These are phyloP conservation scores for Thymus mandschuricus DNA, from an alignment of 257 asterid genomes.

Conservation along the genomic window DNA sequence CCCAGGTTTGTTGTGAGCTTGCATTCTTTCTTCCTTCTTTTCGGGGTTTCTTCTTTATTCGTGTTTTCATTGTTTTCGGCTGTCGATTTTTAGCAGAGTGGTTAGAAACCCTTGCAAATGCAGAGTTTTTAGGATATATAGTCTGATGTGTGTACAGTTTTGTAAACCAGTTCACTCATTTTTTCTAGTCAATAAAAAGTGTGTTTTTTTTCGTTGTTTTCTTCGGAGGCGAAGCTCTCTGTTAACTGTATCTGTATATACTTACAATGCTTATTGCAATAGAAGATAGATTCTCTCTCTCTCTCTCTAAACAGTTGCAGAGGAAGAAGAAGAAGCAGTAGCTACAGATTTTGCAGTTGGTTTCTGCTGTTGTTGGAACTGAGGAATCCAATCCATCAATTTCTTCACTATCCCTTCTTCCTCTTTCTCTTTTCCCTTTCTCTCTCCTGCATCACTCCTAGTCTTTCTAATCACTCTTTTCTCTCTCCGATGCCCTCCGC, in stretches of 20 bases:
- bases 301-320: slow-evolving; percentile 27
- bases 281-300: neutral
- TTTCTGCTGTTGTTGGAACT: slow-evolving; percentile 39
- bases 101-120: slow-evolving; percentile 45
- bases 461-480: slow-evolving; percentile 63
- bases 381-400: slow-evolving; percentile 74
- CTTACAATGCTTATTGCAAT: neutral
- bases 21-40: neutral
- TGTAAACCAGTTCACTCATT: slow-evolving; percentile 47
- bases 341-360: slow-evolving; percentile 25
- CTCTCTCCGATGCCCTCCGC: slow-evolving; percentile 33
- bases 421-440: slow-evolving; percentile 30
- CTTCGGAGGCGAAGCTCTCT: neutral
- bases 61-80: slow-evolving; percentile 36
- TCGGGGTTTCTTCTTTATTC: slow-evolving; percentile 9
- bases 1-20: slow-evolving; percentile 55
- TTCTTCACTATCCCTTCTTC: slow-evolving; percentile 49
- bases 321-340: slow-evolving; percentile 26
- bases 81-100: slow-evolving; percentile 40
- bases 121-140: slow-evolving; percentile 43
- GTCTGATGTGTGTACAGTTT: slow-evolving; percentile 59
- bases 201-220: slow-evolving; percentile 32
- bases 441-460: slow-evolving; percentile 35
- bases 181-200: slow-evolving; percentile 54
- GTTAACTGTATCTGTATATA: too few relatives aligned